phyloP scores from a whole-genome alignment of 2,329 filamentous ascomycete genomes.

The Penicillium janthinellum region DNA sequence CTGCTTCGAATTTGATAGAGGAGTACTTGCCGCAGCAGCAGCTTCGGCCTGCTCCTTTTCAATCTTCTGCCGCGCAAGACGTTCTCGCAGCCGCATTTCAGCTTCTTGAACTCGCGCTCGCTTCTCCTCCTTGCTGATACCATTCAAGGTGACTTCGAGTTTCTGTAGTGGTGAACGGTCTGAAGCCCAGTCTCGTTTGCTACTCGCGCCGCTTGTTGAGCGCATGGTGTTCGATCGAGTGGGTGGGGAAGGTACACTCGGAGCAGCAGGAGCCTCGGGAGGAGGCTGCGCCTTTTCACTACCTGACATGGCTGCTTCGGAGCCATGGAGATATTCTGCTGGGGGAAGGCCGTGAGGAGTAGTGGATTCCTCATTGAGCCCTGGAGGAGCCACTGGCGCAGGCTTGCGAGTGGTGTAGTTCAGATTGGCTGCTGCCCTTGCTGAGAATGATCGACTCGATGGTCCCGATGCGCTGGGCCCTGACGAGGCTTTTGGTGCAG shows the following conservation, averaged over 20 bases:
- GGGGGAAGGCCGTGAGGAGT: conserved; percentile 23
- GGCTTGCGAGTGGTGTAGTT: conserved; percentile 24
- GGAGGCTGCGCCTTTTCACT: conserved; percentile 20
- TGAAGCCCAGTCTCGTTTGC: conserved; percentile 62
- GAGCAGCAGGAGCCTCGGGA: not conserved
- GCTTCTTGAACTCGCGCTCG: conserved; percentile 80
- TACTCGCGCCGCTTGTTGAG: conserved; percentile 28
- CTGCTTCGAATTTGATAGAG: conserved; percentile 6
- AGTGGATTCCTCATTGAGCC: conserved; percentile 18
- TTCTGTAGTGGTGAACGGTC: conserved; percentile 90
- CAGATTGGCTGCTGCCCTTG: conserved; percentile 17
- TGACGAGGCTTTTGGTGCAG: conserved; percentile 3
- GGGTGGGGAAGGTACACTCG: conserved; percentile 19
- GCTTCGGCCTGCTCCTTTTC: conserved; percentile 23
- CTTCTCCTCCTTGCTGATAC: conserved; percentile 95
- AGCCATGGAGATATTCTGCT: conserved; percentile 8
- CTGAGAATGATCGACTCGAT: conserved; percentile 20
- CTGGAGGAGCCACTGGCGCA: conserved; percentile 4
- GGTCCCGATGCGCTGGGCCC: conserved; percentile 2
- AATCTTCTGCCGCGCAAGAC: conserved; percentile 36
- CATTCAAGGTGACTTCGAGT: conserved; percentile 85
- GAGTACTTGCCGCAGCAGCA: conserved; percentile 5
- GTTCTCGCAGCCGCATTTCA: conserved; percentile 70
- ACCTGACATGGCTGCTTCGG: conserved; percentile 5
- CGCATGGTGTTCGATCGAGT: conserved; percentile 37